Conservation (phyloP, 257 asterid species). For the Penstemon eatonii region DNA sequence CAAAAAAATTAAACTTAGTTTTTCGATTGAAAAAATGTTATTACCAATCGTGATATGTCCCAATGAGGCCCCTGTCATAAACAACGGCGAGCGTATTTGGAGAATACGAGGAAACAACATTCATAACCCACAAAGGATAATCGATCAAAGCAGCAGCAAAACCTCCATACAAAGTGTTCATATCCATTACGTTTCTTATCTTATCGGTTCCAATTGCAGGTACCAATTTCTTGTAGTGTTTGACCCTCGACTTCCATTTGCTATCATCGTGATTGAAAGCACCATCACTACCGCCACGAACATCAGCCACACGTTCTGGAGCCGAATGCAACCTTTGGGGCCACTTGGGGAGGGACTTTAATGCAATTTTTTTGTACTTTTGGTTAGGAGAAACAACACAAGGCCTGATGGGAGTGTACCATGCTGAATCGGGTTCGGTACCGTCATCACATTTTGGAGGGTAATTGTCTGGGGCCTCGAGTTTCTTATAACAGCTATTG, state of each 20-base stretch:
- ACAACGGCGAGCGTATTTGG: conserved; percentile 43
- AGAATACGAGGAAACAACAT: conserved; percentile 47
- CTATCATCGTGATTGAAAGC: conserved; percentile 40
- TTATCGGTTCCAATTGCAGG: conserved; percentile 44
- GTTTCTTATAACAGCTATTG: conserved; percentile 45
- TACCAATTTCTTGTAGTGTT: conserved; percentile 47
- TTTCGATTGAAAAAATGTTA: not conserved
- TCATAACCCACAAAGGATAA: conserved; percentile 53
- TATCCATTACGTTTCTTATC: conserved; percentile 54
- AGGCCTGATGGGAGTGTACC: conserved; percentile 66
- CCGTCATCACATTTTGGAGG: conserved; percentile 55
- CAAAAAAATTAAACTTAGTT: not conserved
- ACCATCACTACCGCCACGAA: conserved; percentile 42
- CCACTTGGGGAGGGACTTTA: conserved; percentile 49
- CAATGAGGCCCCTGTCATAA: conserved; percentile 53
- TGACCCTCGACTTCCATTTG: conserved; percentile 41
- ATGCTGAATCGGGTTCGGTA: conserved; percentile 57
- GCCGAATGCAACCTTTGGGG: conserved; percentile 40
- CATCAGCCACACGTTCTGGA: conserved; percentile 49
- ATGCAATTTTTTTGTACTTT: conserved; percentile 30
- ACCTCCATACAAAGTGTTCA: conserved; percentile 50
- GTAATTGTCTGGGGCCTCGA: conserved; percentile 36
- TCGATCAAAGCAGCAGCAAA: conserved; percentile 47
- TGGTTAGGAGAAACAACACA: conserved; percentile 46
- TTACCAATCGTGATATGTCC: conserved; percentile 54